These are phyloP conservation scores for Xylaria venustula DNA, from an alignment of 495 filamentous ascomycete species.

Conservation along the genomic window DNA sequence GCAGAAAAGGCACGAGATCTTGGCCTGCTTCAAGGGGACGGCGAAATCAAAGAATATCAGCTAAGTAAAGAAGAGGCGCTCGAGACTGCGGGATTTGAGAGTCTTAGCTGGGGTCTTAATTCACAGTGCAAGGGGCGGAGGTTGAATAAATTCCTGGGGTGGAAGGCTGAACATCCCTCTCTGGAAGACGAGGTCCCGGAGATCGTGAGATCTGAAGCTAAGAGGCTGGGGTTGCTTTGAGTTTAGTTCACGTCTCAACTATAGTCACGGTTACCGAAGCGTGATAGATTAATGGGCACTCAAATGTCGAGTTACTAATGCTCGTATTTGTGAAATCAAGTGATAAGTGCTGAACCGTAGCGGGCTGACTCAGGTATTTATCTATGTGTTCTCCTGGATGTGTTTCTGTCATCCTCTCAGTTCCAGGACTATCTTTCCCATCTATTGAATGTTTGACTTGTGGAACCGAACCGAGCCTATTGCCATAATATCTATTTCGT, in stretches of 20 bases:
- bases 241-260: too few relatives aligned
- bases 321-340: neutral
- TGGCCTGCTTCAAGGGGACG: slow-evolving; percentile 53
- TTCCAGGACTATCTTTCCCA: too few relatives aligned
- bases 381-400: neutral
- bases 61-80: slow-evolving; percentile 17
- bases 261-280: neutral
- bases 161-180: slow-evolving; percentile 45
- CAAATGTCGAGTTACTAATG: too few relatives aligned
- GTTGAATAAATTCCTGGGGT: slow-evolving; percentile 51
- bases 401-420: too few relatives aligned
- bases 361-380: too few relatives aligned
- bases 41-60: slow-evolving; percentile 33
- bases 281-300: neutral
- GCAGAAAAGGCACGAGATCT: slow-evolving; percentile 56
- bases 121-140: slow-evolving; percentile 48
- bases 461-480: too few relatives aligned
- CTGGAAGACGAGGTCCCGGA: slow-evolving; percentile 47
- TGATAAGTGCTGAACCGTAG: too few relatives aligned
- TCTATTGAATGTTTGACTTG: too few relatives aligned
- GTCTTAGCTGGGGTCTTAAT: slow-evolving; percentile 54
- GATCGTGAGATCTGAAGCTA: slow-evolving; percentile 47
- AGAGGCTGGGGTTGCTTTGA: slow-evolving; percentile 12
- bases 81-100: slow-evolving; percentile 36
- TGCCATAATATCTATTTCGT: neutral